Percentiles rank a stretch among this genome's conserved stretches.
Evolutionary conservation across 805 yeast genomes (phyloP).

Genomic region (Ogataea pilisensis): DNA sequence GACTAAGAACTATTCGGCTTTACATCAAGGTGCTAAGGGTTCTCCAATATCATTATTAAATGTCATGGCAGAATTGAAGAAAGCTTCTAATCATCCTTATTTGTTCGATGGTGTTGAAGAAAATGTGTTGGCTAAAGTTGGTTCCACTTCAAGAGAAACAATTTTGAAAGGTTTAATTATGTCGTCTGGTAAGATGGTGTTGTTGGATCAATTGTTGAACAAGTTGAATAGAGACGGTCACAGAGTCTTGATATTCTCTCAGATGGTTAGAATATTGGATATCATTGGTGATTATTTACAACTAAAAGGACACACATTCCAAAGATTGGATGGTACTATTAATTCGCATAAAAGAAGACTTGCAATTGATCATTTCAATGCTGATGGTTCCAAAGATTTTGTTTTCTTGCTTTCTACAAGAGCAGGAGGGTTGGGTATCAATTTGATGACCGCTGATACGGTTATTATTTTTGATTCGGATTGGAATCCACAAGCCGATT

Average conservation of each 20-base stretch:
- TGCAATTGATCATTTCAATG: slow-evolving; percentile 94
- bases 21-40: slow-evolving; percentile 77
- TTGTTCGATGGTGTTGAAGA: slow-evolving; percentile 91
- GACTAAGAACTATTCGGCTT: slow-evolving; percentile 86
- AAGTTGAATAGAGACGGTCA: slow-evolving; percentile 91
- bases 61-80: slow-evolving; percentile 92
- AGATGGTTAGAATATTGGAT: slow-evolving; percentile 96
- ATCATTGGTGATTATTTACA: slow-evolving; percentile 90
- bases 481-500: slow-evolving; percentile 99
- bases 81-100: slow-evolving; percentile 97
- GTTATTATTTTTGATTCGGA: slow-evolving; percentile 97
- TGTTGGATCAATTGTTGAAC: slow-evolving; percentile 82
- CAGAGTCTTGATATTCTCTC: slow-evolving; percentile 90
- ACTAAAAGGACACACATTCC: slow-evolving; percentile 83
- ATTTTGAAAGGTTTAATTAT: slow-evolving; percentile 86
- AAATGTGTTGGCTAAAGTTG: slow-evolving; percentile 63
- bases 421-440: slow-evolving; percentile 99
- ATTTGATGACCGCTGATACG: slow-evolving; percentile 98
- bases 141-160: slow-evolving; percentile 65
- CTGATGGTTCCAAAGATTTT: slow-evolving; percentile 88
- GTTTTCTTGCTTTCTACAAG: slow-evolving; percentile 87
- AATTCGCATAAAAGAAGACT: slow-evolving; percentile 91
- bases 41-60: slow-evolving; percentile 83
- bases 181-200: slow-evolving; percentile 98
- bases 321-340: slow-evolving; percentile 93